Conservation (phyloP, 2,329 filamentous ascomycete genomes). For the Ustilaginoidea virens region DNA sequence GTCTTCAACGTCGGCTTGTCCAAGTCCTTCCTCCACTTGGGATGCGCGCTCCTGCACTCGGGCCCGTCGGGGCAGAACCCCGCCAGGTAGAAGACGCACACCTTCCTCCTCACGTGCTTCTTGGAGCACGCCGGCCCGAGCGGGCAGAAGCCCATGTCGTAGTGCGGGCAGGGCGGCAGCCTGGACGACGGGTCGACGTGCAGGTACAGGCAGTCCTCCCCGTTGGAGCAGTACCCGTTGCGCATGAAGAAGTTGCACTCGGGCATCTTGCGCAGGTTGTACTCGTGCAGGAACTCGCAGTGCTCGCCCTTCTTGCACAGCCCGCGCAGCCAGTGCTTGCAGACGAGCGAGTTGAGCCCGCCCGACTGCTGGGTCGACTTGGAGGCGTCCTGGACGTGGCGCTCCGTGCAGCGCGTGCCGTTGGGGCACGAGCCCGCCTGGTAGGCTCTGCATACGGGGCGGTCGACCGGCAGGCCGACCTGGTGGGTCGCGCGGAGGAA, state of each 20-base stretch:
- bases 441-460: conserved; percentile 76
- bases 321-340: conserved; percentile 96
- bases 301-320: conserved; percentile 94
- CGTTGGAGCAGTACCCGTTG: conserved; percentile 90
- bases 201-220: conserved; percentile 88
- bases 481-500: conserved; percentile 75
- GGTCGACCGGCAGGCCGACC: conserved; percentile 64
- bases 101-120: conserved; percentile 67
- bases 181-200: conserved; percentile 75
- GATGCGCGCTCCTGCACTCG: conserved; percentile 68
- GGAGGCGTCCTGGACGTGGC: conserved; percentile 41
- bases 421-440: conserved; percentile 74
- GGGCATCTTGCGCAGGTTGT: conserved; percentile 95
- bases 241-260: conserved; percentile 94
- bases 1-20: conserved; percentile 61
- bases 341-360: conserved; percentile 71
- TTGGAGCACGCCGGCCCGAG: conserved; percentile 77
- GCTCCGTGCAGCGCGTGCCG: conserved; percentile 71
- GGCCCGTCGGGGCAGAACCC: conserved; percentile 83
- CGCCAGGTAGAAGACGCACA: conserved; percentile 77
- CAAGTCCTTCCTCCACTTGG: conserved; percentile 62
- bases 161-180: conserved; percentile 72
- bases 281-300: conserved; percentile 97
- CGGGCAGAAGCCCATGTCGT: conserved; percentile 88
- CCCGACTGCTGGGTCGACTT: conserved; percentile 16